Evolutionary conservation across 2,329 filamentous ascomycete species (phyloP), one percentile per base, ranked within the genome.

Genomic region (Aspergillus chevalieri): DNA sequence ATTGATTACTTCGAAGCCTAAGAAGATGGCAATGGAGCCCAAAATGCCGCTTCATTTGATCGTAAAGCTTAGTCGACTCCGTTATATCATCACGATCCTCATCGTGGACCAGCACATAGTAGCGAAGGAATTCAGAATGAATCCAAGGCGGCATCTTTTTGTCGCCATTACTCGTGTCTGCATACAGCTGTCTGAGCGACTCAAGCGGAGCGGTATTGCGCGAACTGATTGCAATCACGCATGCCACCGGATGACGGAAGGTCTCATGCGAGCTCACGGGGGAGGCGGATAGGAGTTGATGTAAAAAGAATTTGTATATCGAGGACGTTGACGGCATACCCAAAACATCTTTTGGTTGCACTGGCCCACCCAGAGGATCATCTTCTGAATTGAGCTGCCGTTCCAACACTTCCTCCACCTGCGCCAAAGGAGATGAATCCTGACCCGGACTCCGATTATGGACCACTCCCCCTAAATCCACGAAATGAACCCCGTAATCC

Each of bases 21-120:
- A 98, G 76, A 9, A 98, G 77, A 70, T 98, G 93, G 65, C 93
- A 98, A 69, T 98, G 91, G 44, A 97, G 75, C 1, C 93, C 93
- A 56, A 98, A 89, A 70, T 96, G 89, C n/a, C 93, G 84, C 71
- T 97, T 98, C 94, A 98, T 98, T 68, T 96, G 89, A 60, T 98
- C 93, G 68, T 95, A 98, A 24, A 97, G 76, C 15, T 84, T 82
- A 68, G 92, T 92, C 10, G 91, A 95, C 69, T 90, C 87, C 34
- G 83, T 82, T 53, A 97, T 95, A 65, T 98, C 91, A 63, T 95
- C 92, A 53, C 83, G 84, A 65, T 98, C 93, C 71, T 98, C 94
- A 60, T 98, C 93, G 62, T 98, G 93, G 15, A 98, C 86, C 39
- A 98, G 76, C 14, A 98, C 88, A 69, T 98, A 98, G 69, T 98